A percentile compares a stretch with the other conserved stretches of the same genome.
Evolutionary conservation across 352 stramenopile species (phyloP).

Genomic region (Globisporangium canariense): DNA sequence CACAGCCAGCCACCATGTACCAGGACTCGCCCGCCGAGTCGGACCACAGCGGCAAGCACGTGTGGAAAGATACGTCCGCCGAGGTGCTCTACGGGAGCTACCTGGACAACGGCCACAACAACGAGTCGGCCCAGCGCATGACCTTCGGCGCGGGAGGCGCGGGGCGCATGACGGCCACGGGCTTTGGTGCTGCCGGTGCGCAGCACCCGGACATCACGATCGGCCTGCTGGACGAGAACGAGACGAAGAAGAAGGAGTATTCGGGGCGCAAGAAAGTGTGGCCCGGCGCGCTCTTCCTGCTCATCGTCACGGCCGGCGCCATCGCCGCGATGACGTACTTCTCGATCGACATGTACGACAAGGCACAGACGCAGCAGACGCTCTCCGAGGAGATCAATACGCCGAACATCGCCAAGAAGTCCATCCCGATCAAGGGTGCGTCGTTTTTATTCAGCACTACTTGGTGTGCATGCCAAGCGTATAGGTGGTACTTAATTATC

Average conservation of each 20-base stretch:
- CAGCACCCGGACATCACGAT: constrained; percentile 73
- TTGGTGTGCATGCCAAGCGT: constrained; percentile 1
- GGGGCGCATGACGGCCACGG: constrained; percentile 19
- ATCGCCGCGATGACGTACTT: constrained; percentile 65
- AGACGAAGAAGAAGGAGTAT: constrained; percentile 41
- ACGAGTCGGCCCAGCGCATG: constrained; percentile 21
- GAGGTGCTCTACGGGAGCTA: constrained; percentile 77
- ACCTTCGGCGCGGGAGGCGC: not conserved
- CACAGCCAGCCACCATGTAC: constrained; percentile 11
- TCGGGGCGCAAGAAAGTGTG: constrained; percentile 74
- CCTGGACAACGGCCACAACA: constrained; percentile 29
- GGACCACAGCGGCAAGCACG: constrained; percentile 28
- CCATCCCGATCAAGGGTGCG: constrained; percentile 43
- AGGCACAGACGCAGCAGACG: constrained; percentile 58
- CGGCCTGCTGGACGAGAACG: constrained; percentile 54
- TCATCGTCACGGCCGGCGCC: constrained; percentile 46
- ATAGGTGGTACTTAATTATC: not conserved
- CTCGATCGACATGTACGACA: constrained; percentile 51
- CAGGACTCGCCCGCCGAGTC: constrained; percentile 23
- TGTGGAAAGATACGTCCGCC: constrained; percentile 73
- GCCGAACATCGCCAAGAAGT: constrained; percentile 27
- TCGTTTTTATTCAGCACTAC: not conserved
- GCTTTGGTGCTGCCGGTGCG: not conserved
- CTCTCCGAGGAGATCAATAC: constrained; percentile 50
- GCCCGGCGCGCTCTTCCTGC: constrained; percentile 70